These are phyloP conservation scores for Pestalotiopsis sp. DNA, from an alignment of 2,329 filamentous ascomycete species.

Conservation along the genomic window DNA sequence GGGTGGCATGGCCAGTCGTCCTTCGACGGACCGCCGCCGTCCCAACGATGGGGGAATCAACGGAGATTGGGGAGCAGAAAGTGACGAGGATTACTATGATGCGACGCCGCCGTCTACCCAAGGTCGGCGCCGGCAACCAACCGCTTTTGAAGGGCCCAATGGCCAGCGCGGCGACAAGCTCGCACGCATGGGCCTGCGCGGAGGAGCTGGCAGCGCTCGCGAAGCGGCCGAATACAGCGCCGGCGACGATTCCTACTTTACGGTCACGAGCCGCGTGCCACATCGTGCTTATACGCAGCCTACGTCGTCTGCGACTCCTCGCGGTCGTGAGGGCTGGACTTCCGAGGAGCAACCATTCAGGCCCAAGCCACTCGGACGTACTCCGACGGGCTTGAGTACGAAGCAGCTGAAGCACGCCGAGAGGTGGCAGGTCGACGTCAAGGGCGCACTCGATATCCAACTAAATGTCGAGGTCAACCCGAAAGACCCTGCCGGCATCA, in stretches of 20 bases:
- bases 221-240: slow-evolving; percentile 49
- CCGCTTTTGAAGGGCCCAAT: slow-evolving; percentile 15
- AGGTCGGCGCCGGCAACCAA: slow-evolving; percentile 12
- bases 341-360: slow-evolving; percentile 15
- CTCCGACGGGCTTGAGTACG: slow-evolving; percentile 67
- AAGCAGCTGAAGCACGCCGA: slow-evolving; percentile 62
- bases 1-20: slow-evolving; percentile 44
- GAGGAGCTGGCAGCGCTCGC: slow-evolving; percentile 41
- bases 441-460: slow-evolving; percentile 83
- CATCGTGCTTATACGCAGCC: slow-evolving; percentile 30
- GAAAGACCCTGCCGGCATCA: slow-evolving; percentile 84
- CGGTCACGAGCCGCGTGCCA: slow-evolving; percentile 39
- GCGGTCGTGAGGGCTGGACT: slow-evolving; percentile 4
- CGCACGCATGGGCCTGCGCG: slow-evolving; percentile 29
- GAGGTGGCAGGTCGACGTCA: slow-evolving; percentile 69
- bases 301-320: slow-evolving; percentile 15
- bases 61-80: slow-evolving; percentile 52
- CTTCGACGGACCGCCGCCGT: slow-evolving; percentile 34
- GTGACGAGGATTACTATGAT: slow-evolving; percentile 34
- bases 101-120: slow-evolving; percentile 19
- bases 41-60: slow-evolving; percentile 58
- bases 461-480: slow-evolving; percentile 89
- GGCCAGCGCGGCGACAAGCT: slow-evolving; percentile 18
- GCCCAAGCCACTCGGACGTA: slow-evolving; percentile 60
- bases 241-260: slow-evolving; percentile 61